Conservation (phyloP, 2,329 filamentous ascomycete species). For the Epichloe glyceriae region DNA sequence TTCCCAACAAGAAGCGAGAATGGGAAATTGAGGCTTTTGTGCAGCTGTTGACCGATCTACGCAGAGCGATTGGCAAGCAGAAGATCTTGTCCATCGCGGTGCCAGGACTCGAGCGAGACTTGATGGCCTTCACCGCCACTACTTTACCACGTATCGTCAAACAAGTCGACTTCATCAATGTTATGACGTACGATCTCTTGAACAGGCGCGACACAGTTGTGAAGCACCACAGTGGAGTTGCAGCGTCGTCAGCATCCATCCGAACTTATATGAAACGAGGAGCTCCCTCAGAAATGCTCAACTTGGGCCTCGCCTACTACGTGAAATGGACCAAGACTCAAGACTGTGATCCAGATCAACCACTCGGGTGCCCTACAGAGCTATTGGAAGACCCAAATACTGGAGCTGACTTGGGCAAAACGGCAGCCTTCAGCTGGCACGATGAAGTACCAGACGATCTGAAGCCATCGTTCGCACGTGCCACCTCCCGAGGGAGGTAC, state of each 20-base stretch:
- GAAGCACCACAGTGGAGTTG: constrained; percentile 51
- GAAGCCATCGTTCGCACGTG: constrained; percentile 42
- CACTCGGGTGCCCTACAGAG: constrained; percentile 41
- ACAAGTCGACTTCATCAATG: constrained; percentile 54
- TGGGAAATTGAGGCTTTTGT: constrained; percentile 54
- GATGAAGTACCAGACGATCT: constrained; percentile 41
- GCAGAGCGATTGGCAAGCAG: constrained; percentile 38
- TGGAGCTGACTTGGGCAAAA: constrained; percentile 43
- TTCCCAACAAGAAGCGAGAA: constrained; percentile 45
- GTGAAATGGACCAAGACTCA: constrained; percentile 49
- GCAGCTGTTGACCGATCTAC: constrained; percentile 44
- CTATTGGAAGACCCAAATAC: constrained; percentile 44
- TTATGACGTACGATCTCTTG: constrained; percentile 58
- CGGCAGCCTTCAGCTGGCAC: constrained; percentile 48
- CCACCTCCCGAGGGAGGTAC: constrained; percentile 37
- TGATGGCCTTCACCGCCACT: constrained; percentile 51
- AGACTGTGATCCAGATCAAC: constrained; percentile 25
- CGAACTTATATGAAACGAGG: constrained; percentile 46
- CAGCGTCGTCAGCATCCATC: constrained; percentile 39
- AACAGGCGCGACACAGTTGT: constrained; percentile 54
- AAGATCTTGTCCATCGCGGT: constrained; percentile 57
- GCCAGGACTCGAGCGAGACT: constrained; percentile 49
- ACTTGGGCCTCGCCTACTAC: constrained; percentile 55
- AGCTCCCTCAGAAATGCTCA: constrained; percentile 37
- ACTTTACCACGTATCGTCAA: constrained; percentile 45